Conservation (phyloP, 2,329 filamentous ascomycete genomes). For the Pestalotiopsis sp. region DNA sequence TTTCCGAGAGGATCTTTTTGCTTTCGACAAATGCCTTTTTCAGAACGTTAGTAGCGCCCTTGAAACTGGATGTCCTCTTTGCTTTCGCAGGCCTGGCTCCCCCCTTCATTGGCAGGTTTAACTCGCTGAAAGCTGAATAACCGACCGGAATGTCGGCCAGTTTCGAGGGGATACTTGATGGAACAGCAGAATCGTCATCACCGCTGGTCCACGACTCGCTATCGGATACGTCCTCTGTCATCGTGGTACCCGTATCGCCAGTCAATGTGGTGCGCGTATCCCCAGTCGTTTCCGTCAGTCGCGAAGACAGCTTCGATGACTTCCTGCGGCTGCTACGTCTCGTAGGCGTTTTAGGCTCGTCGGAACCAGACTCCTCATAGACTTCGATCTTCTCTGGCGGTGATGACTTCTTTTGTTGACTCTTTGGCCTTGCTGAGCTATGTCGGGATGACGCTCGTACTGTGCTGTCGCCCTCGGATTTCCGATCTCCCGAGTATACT, state of each 20-base stretch:
- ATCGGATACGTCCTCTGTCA: slow-evolving; percentile 33
- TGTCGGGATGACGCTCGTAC: slow-evolving; percentile 29
- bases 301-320: slow-evolving; percentile 23
- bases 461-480: slow-evolving; percentile 28
- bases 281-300: slow-evolving; percentile 19
- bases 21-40: slow-evolving; percentile 66
- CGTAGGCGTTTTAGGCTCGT: slow-evolving; percentile 39
- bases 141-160: slow-evolving; percentile 65
- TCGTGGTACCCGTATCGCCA: slow-evolving; percentile 25
- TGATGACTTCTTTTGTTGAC: slow-evolving; percentile 22
- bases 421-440: slow-evolving; percentile 23
- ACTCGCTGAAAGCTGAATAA: slow-evolving; percentile 66
- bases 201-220: slow-evolving; percentile 32
- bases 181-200: slow-evolving; percentile 33
- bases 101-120: slow-evolving; percentile 55
- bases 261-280: background rate
- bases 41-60: slow-evolving; percentile 61
- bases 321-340: slow-evolving; percentile 33
- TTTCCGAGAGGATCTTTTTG: slow-evolving; percentile 66
- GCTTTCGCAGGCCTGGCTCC: slow-evolving; percentile 45
- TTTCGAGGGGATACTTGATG: slow-evolving; percentile 47
- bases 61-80: slow-evolving; percentile 59
- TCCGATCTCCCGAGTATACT: slow-evolving; percentile 25
- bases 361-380: slow-evolving; percentile 37
- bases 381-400: slow-evolving; percentile 32